Percentiles rank a stretch among this genome's conserved stretches.
Evolutionary conservation across 768 basidiomycete species (phyloP).

Genomic region (Hypholoma fasciculare): DNA sequence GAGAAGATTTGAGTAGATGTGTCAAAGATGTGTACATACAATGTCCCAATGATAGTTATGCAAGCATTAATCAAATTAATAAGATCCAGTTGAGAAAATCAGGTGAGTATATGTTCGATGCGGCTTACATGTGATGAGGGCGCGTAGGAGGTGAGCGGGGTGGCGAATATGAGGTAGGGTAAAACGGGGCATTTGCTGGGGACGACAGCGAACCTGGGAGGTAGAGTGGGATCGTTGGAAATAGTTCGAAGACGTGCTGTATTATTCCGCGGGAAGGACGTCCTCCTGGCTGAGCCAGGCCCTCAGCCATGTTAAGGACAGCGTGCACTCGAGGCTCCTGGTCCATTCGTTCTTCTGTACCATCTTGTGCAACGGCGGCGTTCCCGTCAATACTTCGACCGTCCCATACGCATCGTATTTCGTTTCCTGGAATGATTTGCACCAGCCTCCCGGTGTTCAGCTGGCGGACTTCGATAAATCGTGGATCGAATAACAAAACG

Average conservation of each 20-base stretch:
- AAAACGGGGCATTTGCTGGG: conserved; percentile 52
- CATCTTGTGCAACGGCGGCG: conserved; percentile 57
- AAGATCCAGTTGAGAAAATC: background rate
- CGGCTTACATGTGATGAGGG: conserved; percentile 1
- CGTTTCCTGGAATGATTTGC: conserved; percentile 81
- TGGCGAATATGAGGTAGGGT: conserved; percentile 25
- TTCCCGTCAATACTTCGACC: conserved; percentile 61
- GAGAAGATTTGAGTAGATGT: background rate
- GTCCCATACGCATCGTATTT: conserved; percentile 89
- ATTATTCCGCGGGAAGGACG: conserved; percentile 46
- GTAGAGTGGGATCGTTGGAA: conserved; percentile 74
- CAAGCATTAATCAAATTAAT: background rate
- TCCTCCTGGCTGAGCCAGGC: conserved; percentile 38
- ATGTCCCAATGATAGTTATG: background rate
- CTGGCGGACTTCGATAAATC: conserved; percentile 90
- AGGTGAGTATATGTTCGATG: background rate
- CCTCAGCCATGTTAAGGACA: conserved; percentile 68
- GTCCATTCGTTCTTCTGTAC: conserved; percentile 50
- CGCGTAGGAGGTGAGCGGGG: conserved; percentile 4
- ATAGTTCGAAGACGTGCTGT: conserved; percentile 79
- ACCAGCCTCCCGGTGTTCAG: conserved; percentile 76
- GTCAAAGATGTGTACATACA: background rate
- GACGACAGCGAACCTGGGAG: conserved; percentile 61
- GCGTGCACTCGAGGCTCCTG: conserved; percentile 87
- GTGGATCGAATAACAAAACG: conserved; percentile 82